phyloP scores from a whole-genome alignment of 1,284 basidiomycete species.

The Fomes fomentarius region DNA sequence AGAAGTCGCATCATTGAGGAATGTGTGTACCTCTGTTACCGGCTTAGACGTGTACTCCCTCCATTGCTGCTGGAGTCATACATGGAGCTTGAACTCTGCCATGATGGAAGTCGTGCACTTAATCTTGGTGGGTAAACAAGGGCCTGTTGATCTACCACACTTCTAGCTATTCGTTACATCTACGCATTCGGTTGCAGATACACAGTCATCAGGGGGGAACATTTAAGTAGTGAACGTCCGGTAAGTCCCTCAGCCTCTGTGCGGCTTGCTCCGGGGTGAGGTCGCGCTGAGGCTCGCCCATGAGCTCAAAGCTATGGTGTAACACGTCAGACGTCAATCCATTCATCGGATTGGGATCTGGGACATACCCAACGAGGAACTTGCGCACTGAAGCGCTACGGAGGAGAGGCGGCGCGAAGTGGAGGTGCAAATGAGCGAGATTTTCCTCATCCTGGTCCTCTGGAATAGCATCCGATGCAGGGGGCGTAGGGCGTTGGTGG shows the following conservation, averaged over 20 bases:
- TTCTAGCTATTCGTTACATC: slow-evolving; percentile 14
- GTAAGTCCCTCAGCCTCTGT: slow-evolving; percentile 54
- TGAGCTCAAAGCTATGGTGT: slow-evolving; percentile 93
- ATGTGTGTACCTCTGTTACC: background rate
- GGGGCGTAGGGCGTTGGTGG: slow-evolving; percentile 77
- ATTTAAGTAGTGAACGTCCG: slow-evolving; percentile 55
- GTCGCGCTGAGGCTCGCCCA: slow-evolving; percentile 92
- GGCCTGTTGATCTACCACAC: too few relatives aligned
- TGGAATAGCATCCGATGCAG: slow-evolving; percentile 18
- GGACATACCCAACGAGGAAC: slow-evolving; percentile 85
- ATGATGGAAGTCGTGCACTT: too few relatives aligned
- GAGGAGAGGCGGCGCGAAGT: slow-evolving; percentile 89
- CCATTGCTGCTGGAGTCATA: background rate
- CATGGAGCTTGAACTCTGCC: too few relatives aligned
- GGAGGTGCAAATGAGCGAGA: slow-evolving; percentile 85
- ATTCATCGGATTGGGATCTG: background rate
- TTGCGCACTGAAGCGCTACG: slow-evolving; percentile 85
- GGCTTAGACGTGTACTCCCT: background rate
- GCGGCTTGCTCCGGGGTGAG: slow-evolving; percentile 92
- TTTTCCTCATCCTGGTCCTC: slow-evolving; percentile 48
- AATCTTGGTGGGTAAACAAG: too few relatives aligned
- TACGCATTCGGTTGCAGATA: slow-evolving; percentile 9
- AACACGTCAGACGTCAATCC: too few relatives aligned
- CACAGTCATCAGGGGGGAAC: slow-evolving; percentile 8
- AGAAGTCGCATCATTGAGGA: slow-evolving; percentile 50